A percentile compares a stretch with the other conserved stretches of the same genome.
Evolutionary conservation across 108 stramenopile genomes (phyloP).

Genomic region (Aurantiochytrium sp.): DNA sequence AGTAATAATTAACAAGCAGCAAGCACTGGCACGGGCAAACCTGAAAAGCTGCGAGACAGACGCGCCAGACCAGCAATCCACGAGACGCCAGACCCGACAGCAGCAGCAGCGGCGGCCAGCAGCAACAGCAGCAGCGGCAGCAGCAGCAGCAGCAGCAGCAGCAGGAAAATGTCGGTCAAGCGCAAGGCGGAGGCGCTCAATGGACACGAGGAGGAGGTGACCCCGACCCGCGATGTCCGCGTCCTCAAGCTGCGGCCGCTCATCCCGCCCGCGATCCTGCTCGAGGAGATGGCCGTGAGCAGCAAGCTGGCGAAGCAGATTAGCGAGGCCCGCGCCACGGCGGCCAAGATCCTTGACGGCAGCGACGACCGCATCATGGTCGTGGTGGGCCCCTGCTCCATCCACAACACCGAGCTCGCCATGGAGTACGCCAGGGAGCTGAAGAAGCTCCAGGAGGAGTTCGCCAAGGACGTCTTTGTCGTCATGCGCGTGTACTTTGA

Average conservation of each 20-base stretch:
- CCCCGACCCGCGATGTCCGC: background rate
- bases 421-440: constrained; percentile 18
- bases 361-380: background rate
- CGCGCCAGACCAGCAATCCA: too few relatives aligned
- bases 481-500: constrained; percentile 32
- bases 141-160: background rate
- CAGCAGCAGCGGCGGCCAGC: too few relatives aligned
- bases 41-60: too few relatives aligned
- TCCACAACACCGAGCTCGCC: constrained; percentile 20
- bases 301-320: background rate
- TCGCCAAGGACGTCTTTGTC: background rate
- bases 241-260: background rate
- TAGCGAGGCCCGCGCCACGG: background rate
- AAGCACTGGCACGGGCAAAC: too few relatives aligned
- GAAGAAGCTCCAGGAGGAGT: constrained; percentile 5
- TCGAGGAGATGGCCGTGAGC: constrained; percentile 7
- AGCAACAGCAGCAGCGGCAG: too few relatives aligned
- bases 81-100: too few relatives aligned
- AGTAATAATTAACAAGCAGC: too few relatives aligned
- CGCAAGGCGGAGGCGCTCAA: background rate
- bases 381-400: constrained; percentile 16
- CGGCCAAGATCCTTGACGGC: background rate
- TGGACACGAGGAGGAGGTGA: background rate
- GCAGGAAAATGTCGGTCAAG: background rate
- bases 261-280: background rate